Evolutionary conservation across 495 filamentous ascomycete species (phyloP).

Genomic region (Aspergillus incahuasiensis): DNA sequence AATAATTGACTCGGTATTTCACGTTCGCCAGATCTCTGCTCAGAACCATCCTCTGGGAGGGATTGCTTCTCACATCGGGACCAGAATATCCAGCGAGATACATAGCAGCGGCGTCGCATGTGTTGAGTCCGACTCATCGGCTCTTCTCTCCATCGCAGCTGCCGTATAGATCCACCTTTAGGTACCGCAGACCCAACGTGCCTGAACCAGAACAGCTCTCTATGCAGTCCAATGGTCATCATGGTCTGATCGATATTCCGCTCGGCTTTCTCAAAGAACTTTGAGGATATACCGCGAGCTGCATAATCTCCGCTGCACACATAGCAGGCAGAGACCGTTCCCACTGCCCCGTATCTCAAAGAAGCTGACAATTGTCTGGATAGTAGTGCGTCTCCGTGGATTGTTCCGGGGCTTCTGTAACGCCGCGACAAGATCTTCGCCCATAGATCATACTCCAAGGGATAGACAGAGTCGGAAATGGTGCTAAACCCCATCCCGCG

Average conservation of each 20-base stretch:
- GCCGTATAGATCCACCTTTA: not conserved
- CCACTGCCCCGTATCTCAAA: not conserved
- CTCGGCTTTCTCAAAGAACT: not conserved
- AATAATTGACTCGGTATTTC: not conserved
- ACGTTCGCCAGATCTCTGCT: not conserved
- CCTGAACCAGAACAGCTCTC: not conserved
- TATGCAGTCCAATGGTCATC: not conserved
- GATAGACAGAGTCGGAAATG: not conserved
- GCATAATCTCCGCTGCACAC: constrained; percentile 12
- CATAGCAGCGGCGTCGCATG: not conserved
- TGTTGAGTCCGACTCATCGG: not conserved
- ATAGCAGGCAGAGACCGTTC: constrained; percentile 12
- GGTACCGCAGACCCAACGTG: not conserved
- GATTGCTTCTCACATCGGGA: not conserved
- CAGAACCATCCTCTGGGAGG: not conserved
- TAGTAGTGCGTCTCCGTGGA: not conserved
- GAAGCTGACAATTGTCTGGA: not conserved
- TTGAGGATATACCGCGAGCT: not conserved
- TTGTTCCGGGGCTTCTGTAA: not conserved
- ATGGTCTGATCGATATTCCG: not conserved
- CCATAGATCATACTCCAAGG: too few relatives aligned
- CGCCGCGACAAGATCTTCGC: too few relatives aligned
- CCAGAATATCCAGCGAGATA: not conserved
- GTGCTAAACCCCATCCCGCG: constrained; percentile 15
- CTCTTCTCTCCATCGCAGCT: not conserved